Base-by-base conservation (phyloP, 805 yeast species). In the Metschnikowia shivogae region DNA sequence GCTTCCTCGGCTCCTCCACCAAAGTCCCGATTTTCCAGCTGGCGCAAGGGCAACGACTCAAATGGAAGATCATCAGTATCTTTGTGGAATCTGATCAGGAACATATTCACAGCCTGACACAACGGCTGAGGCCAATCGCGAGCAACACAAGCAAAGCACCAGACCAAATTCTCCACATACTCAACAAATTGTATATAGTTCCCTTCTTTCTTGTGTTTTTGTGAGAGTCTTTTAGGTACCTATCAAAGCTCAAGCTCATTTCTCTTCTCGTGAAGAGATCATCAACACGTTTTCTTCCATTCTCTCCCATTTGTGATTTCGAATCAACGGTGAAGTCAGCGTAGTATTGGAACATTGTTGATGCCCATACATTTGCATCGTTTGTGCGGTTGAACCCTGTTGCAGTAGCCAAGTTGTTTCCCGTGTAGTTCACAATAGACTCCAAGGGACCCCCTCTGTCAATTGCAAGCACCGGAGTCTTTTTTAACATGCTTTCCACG, bases 361-460 rank as follows among this genome's bases (percentile, higher is more conserved):
- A 56, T 4, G 80, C 67, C 95, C 95, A 86, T 36, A 64, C 60
- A 5, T 62, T 61, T 10, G 50, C 54, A 2, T 73, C 68, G 35
- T 74, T 71, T 1, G 78, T 67, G 12, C 69, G 72, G 34, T 75
- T 71, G 72, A 80, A 85, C 0, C 95, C 95, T 0, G 89, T 84
- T 7, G 84, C 81, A 39, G 47, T 24, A 3, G 45, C 55, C 1
- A 47, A 17, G 42, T 68, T 67, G 6, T 47, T 40, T 3, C 62
- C 66, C 27, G 51, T 52, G 51, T 50, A 68, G 44, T 62, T 54
- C 8, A 70, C 72, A 8, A 85, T 68, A 0, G 96, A 84, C 60
- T 93, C 99, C 30, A 82, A 65, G 0, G 99, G 99, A 0, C 99
- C 99, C 24, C 99, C 99, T 33, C 81, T 81, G 57, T 86, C 81